A percentile compares a stretch with the other conserved stretches of the same genome.
Conservation (phyloP, 2,329 filamentous ascomycete species). For the Whalleya microplaca region DNA sequence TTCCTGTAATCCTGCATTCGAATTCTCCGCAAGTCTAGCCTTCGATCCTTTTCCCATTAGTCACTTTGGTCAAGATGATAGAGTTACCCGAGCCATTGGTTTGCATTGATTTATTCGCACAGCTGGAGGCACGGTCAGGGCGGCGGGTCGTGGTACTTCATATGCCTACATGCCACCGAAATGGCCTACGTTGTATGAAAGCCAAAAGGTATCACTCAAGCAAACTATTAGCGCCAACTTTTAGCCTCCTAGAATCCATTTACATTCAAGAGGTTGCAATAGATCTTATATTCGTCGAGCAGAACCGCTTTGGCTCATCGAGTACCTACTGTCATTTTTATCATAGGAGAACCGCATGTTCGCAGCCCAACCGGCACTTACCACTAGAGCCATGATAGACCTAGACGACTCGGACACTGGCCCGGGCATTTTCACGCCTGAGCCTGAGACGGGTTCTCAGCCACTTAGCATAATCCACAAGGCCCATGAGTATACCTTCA, state of each 20-base stretch:
- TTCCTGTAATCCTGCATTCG: constrained; percentile 27
- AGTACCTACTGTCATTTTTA: neutral
- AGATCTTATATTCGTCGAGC: neutral
- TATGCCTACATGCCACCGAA: constrained; percentile 2
- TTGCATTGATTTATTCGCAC: neutral
- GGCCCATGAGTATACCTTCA: constrained; percentile 21
- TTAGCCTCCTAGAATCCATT: neutral
- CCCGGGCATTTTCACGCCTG: constrained; percentile 24
- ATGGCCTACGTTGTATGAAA: neutral
- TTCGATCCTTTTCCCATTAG: neutral
- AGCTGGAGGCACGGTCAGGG: neutral
- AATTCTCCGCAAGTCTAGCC: constrained; percentile 11
- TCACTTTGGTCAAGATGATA: neutral
- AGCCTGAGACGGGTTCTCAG: constrained; percentile 21
- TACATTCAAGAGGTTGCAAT: neutral
- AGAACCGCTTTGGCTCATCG: neutral
- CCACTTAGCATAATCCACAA: constrained; percentile 23
- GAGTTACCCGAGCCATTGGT: neutral
- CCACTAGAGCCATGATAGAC: constrained; percentile 17
- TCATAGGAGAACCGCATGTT: neutral
- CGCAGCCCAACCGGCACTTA: neutral
- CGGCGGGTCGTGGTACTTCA: neutral
- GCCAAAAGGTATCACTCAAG: neutral
- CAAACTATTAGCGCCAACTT: neutral
- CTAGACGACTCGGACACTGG: constrained; percentile 25